Evolutionary conservation across 768 basidiomycete genomes (phyloP).

Genomic region (Cystobasidium tubakii): DNA sequence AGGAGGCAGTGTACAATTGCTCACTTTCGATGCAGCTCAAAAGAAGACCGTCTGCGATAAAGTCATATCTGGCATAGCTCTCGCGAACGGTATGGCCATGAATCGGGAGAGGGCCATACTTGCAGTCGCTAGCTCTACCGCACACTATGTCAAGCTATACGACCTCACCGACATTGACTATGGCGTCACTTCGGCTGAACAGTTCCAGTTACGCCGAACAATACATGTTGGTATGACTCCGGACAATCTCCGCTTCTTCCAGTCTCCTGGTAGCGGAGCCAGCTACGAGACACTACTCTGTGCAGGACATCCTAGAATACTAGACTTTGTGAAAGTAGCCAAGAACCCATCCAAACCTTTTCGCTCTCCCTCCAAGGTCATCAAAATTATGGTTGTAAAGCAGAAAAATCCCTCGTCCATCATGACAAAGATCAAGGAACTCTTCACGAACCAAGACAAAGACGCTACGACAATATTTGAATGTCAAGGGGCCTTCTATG

Average conservation of each 20-base stretch:
- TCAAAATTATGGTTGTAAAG: conserved; percentile 7
- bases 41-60: conserved; percentile 7
- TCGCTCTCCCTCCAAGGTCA: neutral
- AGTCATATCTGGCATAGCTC: neutral
- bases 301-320: conserved; percentile 14
- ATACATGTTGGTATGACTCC: neutral
- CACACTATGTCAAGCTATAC: conserved; percentile 6
- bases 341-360: conserved; percentile 15
- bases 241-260: conserved; percentile 26
- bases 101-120: conserved; percentile 13
- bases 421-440: neutral
- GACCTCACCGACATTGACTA: conserved; percentile 1
- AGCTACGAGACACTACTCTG: neutral
- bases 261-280: neutral
- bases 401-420: neutral
- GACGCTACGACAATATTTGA: conserved; percentile 20
- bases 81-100: conserved; percentile 28
- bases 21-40: neutral
- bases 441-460: neutral
- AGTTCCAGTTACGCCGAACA: conserved; percentile 12
- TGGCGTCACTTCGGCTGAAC: neutral
- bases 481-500: conserved; percentile 16
- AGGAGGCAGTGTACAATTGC: conserved; percentile 11
- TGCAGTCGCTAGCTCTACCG: conserved; percentile 25
- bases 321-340: conserved; percentile 9